These are phyloP conservation scores for Nothophytophthora sp. DNA, from an alignment of 352 stramenopile species.

Conservation along the genomic window DNA sequence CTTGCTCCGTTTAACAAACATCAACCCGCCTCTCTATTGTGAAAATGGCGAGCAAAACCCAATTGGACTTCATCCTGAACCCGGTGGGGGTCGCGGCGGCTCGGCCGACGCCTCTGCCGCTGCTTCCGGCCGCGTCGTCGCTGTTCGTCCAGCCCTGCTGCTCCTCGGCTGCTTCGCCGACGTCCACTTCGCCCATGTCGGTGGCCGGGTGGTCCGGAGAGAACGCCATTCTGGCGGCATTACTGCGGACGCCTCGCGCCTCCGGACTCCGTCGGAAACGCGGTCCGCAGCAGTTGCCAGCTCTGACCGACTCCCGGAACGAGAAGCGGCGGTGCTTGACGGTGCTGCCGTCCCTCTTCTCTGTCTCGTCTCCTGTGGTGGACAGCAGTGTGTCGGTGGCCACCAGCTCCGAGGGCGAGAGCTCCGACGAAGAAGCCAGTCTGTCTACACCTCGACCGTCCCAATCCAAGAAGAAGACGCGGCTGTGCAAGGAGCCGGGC, in stretches of 20 bases:
- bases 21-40: neutral
- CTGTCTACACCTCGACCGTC: slow-evolving; percentile 1
- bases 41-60: slow-evolving; percentile 31
- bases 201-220: slow-evolving; percentile 28
- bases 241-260: slow-evolving; percentile 7
- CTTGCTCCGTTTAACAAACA: slow-evolving; percentile 7
- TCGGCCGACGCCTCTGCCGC: neutral
- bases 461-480: slow-evolving; percentile 51
- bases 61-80: slow-evolving; percentile 33
- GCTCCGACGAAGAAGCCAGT: slow-evolving; percentile 30
- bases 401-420: slow-evolving; percentile 30
- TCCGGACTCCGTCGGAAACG: slow-evolving; percentile 12
- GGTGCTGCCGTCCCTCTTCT: slow-evolving; percentile 24
- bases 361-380: slow-evolving; percentile 14
- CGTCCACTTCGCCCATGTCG: slow-evolving; percentile 26
- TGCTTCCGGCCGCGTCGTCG: slow-evolving; percentile 7
- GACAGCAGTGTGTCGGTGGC: slow-evolving; percentile 12
- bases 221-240: slow-evolving; percentile 13
- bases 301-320: neutral
- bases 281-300: slow-evolving; percentile 6
- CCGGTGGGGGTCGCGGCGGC: slow-evolving; percentile 2
- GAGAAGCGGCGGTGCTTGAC: slow-evolving; percentile 17
- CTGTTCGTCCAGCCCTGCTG: slow-evolving; percentile 5
- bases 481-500: slow-evolving; percentile 60
- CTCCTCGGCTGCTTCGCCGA: slow-evolving; percentile 9